Evolutionary conservation across 345 rosid species (phyloP).

Genomic region (Tarenaya hassleriana): DNA sequence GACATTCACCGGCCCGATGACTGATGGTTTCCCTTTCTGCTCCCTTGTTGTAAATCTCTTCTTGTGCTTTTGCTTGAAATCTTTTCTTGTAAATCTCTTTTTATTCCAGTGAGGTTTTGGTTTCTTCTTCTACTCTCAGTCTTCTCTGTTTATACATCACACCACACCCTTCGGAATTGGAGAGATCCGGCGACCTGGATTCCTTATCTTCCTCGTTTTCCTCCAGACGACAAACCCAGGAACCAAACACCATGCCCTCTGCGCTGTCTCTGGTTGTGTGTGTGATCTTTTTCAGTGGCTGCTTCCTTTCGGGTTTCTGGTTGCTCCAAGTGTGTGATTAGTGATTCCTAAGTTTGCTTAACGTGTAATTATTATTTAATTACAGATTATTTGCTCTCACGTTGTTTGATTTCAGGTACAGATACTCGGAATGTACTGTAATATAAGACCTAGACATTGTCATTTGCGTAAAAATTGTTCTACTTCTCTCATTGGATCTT

Average conservation of each 20-base stretch:
- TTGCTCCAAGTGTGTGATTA: slow-evolving; percentile 14
- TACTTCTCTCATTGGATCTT: too few relatives aligned
- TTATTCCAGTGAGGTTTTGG: too few relatives aligned
- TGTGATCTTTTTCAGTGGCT: neutral
- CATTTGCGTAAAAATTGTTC: too few relatives aligned
- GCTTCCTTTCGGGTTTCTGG: neutral
- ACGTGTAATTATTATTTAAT: slow-evolving; percentile 21
- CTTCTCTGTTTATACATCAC: too few relatives aligned
- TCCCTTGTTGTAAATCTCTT: too few relatives aligned
- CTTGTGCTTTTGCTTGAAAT: slow-evolving; percentile 17
- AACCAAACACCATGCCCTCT: neutral
- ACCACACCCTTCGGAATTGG: too few relatives aligned
- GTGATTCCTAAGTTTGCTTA: slow-evolving; percentile 4
- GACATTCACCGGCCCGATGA: slow-evolving; percentile 73
- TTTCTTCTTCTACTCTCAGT: too few relatives aligned
- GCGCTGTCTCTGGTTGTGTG: neutral
- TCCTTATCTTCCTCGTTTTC: slow-evolving; percentile 42
- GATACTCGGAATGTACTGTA: neutral
- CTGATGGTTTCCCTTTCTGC: slow-evolving; percentile 37
- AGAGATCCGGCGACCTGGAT: slow-evolving; percentile 65
- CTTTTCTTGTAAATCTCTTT: slow-evolving; percentile 19
- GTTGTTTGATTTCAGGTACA: slow-evolving; percentile 13
- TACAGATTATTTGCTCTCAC: slow-evolving; percentile 16
- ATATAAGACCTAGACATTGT: neutral
- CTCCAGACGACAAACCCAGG: slow-evolving; percentile 22